Conservation (phyloP, 2,329 filamentous ascomycete genomes). For the Xylariaceae sp. region DNA sequence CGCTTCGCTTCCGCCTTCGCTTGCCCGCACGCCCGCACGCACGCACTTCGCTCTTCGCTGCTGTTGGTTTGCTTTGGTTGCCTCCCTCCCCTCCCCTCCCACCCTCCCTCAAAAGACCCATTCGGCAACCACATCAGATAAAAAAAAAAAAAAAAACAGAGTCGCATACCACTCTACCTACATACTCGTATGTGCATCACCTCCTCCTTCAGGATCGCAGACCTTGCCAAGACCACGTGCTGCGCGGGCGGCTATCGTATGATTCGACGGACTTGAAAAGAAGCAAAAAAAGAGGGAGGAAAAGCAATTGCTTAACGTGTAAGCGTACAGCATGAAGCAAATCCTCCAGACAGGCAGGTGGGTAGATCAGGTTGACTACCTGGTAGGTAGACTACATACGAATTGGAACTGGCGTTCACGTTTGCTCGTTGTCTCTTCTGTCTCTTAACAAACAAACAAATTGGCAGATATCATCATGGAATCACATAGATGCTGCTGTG, state of each 20-base stretch:
- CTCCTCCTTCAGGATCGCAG: not conserved
- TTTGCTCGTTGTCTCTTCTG: too few species aligned
- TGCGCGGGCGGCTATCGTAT: not conserved
- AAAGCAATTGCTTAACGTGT: not conserved
- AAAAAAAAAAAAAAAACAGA: not conserved
- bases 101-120: not conserved
- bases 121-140: conserved; percentile 10
- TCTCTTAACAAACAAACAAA: too few species aligned
- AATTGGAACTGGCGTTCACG: too few species aligned
- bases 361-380: not conserved
- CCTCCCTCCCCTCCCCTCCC: not conserved
- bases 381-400: too few species aligned
- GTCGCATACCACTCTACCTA: too few species aligned
- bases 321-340: not conserved
- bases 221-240: conserved; percentile 3
- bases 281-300: not conserved
- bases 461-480: too few species aligned
- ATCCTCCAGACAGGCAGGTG: not conserved
- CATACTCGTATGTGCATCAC: not conserved
- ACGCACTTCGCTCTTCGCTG: too few species aligned
- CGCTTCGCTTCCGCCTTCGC: not conserved
- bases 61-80: not conserved
- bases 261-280: not conserved
- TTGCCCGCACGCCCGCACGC: not conserved
- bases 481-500: too few species aligned